Evolutionary conservation across 306 rosid species (phyloP).

Genomic region (Spatholobus suberectus): DNA sequence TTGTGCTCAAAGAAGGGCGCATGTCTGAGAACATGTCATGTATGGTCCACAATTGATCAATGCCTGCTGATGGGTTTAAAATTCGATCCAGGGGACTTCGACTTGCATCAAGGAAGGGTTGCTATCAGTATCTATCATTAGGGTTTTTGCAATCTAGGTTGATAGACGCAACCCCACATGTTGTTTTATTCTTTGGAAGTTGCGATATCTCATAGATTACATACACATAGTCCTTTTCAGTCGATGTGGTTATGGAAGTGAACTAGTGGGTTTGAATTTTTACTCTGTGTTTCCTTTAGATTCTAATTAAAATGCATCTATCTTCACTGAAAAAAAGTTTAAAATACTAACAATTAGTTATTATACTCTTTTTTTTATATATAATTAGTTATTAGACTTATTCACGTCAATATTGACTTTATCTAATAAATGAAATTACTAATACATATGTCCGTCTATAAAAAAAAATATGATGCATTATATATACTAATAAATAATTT

Average conservation of each 20-base stretch:
- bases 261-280: conserved; percentile 15
- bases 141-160: conserved; percentile 60
- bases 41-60: conserved; percentile 56
- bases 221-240: conserved; percentile 56
- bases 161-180: conserved; percentile 55
- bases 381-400: too few relatives aligned
- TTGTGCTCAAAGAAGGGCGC: conserved; percentile 38
- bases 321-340: neutral
- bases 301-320: neutral
- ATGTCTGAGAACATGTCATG: conserved; percentile 36
- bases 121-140: conserved; percentile 67
- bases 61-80: conserved; percentile 46
- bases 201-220: conserved; percentile 47
- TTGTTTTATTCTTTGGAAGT: conserved; percentile 63
- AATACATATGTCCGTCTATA: too few relatives aligned
- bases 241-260: conserved; percentile 14
- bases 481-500: too few relatives aligned
- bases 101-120: conserved; percentile 67
- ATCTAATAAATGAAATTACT: too few relatives aligned
- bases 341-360: too few relatives aligned
- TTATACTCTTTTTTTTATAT: too few relatives aligned
- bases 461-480: too few relatives aligned
- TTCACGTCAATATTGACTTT: too few relatives aligned
- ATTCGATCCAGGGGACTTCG: conserved; percentile 58
- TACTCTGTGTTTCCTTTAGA: neutral